Evolutionary conservation across 1,284 basidiomycete species (phyloP).

Genomic region (Cryptococcus deneoformans): DNA sequence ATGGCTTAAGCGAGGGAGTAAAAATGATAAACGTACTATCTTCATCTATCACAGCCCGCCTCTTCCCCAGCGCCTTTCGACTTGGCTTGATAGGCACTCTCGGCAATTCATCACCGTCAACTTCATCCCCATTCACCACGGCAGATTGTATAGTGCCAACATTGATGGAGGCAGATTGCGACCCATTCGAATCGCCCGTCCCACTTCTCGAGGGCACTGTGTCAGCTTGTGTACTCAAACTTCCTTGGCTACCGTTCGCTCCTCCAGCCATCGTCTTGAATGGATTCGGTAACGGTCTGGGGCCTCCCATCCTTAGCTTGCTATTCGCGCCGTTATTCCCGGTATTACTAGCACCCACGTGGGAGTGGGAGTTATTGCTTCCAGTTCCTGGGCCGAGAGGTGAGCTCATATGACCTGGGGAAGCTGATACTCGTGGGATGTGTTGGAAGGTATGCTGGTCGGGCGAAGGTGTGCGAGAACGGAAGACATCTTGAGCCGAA

Average conservation of each 20-base stretch:
- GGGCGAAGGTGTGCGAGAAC: conserved; percentile 36
- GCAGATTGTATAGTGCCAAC: background rate
- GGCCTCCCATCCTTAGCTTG: conserved; percentile 17
- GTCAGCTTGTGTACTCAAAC: background rate
- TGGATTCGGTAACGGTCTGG: conserved; percentile 39
- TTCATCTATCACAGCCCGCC: conserved; percentile 33
- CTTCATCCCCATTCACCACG: conserved; percentile 11
- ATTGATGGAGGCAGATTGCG: background rate
- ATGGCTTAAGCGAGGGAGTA: too few relatives aligned
- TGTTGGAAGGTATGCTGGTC: conserved; percentile 16
- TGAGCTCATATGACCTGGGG: conserved; percentile 10
- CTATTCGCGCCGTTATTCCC: too few relatives aligned
- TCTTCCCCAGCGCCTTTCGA: conserved; percentile 48
- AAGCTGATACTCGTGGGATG: conserved; percentile 17
- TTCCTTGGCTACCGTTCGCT: background rate
- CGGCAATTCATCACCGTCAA: conserved; percentile 21
- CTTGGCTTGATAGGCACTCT: conserved; percentile 31
- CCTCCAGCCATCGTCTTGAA: conserved; percentile 14
- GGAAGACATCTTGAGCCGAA: conserved; percentile 3
- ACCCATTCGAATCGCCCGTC: conserved; percentile 20
- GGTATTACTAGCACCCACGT: too few relatives aligned
- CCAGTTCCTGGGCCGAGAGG: conserved; percentile 19
- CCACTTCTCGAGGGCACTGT: conserved; percentile 20
- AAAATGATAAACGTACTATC: conserved; percentile 25
- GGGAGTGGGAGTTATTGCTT: too few relatives aligned